Base-by-base conservation (phyloP, 805 yeast genomes). In the Kregervanrija fluxuum region DNA sequence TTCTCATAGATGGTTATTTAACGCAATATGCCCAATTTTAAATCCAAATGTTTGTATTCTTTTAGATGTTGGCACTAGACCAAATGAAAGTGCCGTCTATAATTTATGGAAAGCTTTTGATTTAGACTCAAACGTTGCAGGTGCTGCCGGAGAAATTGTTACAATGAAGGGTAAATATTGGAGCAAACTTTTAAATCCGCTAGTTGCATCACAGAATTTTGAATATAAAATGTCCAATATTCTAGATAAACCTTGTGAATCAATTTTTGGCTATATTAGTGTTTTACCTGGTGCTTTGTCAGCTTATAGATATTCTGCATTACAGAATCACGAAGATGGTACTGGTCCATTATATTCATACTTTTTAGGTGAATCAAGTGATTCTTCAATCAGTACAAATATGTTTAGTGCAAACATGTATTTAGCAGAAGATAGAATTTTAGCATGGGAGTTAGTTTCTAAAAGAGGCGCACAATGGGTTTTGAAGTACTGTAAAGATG, bases 91-190 rank as follows among this genome's bases (percentile, higher is more conserved):
- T 43, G 91, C 98, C 0, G 71, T 91, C 22, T 95, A 93, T 59
- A 93, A 91, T 54, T 70, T 93, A 48, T 93, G 99, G 99, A 93
- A 93, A 64, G 95, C 96, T 0, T 93, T 93, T 64, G 99, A 93
- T 63, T 75, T 80, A 54, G 97, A 93, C 60, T 89, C 97, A 1
- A 90, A 91, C 56, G 96, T 93, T 43, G 99, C 96, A 0, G 99
- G 99, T 50, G 99, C 96, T 1, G 97, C 98, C 11, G 99, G 99
- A 50, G 98, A 93, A 64, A 90, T 93, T 59, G 85, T 85, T 50
- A 88, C 98, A 0, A 83, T 91, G 86, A 89, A 88, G 56, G 99
- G 99, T 37, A 85, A 80, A 55, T 84, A 80, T 30, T 88, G 97
- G 77, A 56, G 68, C 17, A 87, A 90, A 51, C 69, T 93, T 49